Conservation (phyloP, 352 stramenopile species). For the Pythium coloratum region DNA sequence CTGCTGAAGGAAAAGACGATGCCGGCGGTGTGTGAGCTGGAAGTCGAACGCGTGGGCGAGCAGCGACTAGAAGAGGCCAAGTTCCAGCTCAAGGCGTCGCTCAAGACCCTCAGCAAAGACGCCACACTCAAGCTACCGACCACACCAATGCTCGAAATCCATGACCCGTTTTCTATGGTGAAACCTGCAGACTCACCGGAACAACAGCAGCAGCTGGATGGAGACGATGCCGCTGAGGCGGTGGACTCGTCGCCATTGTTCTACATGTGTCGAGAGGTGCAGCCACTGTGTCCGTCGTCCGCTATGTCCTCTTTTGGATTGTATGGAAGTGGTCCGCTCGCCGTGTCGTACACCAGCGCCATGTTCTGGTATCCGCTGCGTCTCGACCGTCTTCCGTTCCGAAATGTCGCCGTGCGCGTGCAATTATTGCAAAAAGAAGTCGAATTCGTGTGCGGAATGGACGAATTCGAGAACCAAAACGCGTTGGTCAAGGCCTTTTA, state of each 20-base stretch:
- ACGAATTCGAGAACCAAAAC: conserved; percentile 32
- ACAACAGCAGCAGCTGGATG: not conserved
- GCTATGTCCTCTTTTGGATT: conserved; percentile 39
- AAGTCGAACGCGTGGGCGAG: conserved; percentile 49
- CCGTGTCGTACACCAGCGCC: conserved; percentile 52
- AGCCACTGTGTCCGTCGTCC: conserved; percentile 56
- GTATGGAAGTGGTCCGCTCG: conserved; percentile 51
- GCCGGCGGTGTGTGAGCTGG: conserved; percentile 56
- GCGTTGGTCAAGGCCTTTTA: conserved; percentile 46
- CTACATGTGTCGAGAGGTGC: conserved; percentile 40
- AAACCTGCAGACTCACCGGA: not conserved
- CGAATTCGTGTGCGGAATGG: conserved; percentile 41
- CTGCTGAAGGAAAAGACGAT: conserved; percentile 61
- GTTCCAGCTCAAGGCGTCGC: conserved; percentile 29
- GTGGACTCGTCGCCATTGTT: not conserved
- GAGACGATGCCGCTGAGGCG: not conserved
- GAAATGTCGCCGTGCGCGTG: conserved; percentile 66
- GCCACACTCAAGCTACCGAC: conserved; percentile 8
- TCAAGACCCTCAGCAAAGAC: conserved; percentile 25
- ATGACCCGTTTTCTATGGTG: conserved; percentile 18
- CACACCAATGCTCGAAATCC: conserved; percentile 17
- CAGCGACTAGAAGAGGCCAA: conserved; percentile 43
- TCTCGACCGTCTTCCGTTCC: conserved; percentile 64
- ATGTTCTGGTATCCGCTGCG: conserved; percentile 70
- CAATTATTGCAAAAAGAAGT: conserved; percentile 59